phyloP scores from a whole-genome alignment of 2,329 filamentous ascomycete species.

The Juglanconis sp. region DNA sequence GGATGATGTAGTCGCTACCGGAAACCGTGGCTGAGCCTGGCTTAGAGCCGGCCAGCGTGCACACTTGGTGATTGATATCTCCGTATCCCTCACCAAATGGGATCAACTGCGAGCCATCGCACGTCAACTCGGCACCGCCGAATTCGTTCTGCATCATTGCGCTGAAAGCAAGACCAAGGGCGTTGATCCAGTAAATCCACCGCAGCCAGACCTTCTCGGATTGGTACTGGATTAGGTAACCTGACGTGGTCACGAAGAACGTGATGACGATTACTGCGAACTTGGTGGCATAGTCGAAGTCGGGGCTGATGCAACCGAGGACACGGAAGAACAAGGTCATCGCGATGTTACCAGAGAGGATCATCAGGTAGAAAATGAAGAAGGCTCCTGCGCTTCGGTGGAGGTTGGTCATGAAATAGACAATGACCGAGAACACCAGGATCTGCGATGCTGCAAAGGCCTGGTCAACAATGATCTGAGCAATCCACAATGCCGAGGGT shows the following conservation, averaged over 20 bases:
- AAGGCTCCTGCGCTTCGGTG: slow-evolving; percentile 70
- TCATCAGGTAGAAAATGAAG: slow-evolving; percentile 72
- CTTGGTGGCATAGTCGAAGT: slow-evolving; percentile 84
- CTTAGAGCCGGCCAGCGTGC: slow-evolving; percentile 70
- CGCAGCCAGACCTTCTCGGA: slow-evolving; percentile 71
- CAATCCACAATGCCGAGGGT: slow-evolving; percentile 79
- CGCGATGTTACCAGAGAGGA: slow-evolving; percentile 64
- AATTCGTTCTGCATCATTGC: slow-evolving; percentile 89
- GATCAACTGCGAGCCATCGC: slow-evolving; percentile 64
- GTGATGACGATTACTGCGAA: slow-evolving; percentile 77
- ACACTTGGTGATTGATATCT: slow-evolving; percentile 73
- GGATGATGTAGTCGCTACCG: slow-evolving; percentile 66
- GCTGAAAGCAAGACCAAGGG: slow-evolving; percentile 71
- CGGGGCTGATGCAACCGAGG: slow-evolving; percentile 70
- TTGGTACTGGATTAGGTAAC: slow-evolving; percentile 80
- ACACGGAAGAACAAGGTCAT: slow-evolving; percentile 79
- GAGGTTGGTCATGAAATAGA: slow-evolving; percentile 76
- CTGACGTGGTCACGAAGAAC: slow-evolving; percentile 75
- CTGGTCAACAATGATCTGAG: slow-evolving; percentile 76
- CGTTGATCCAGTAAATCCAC: slow-evolving; percentile 79
- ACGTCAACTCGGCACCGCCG: slow-evolving; percentile 63
- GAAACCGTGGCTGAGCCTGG: slow-evolving; percentile 62
- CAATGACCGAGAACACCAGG: slow-evolving; percentile 68
- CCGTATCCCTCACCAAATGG: slow-evolving; percentile 68
- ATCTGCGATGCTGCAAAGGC: slow-evolving; percentile 70